Evolutionary conservation across 352 stramenopile genomes (phyloP).

Genomic region (Phytophthora syringae): DNA sequence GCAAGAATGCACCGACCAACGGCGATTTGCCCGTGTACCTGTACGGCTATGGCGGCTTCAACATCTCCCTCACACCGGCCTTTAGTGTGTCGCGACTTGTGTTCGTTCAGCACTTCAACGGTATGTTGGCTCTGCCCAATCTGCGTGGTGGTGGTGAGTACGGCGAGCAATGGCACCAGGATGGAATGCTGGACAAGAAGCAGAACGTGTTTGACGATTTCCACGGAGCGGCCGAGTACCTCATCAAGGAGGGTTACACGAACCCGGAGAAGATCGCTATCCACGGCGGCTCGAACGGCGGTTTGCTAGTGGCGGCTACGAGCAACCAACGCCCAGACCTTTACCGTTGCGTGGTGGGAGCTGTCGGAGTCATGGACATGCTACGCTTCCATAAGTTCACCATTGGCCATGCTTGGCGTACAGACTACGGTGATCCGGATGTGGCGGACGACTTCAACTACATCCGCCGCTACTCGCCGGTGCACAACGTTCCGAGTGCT

Average conservation of each 20-base stretch:
- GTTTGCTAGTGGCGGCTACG: slow-evolving; percentile 92
- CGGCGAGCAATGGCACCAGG: slow-evolving; percentile 92
- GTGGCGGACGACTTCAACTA: slow-evolving; percentile 84
- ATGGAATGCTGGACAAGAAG: slow-evolving; percentile 93
- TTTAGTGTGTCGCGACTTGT: slow-evolving; percentile 90
- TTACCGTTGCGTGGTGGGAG: slow-evolving; percentile 92
- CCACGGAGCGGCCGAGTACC: slow-evolving; percentile 92
- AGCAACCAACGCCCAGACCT: slow-evolving; percentile 92
- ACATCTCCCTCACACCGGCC: slow-evolving; percentile 92
- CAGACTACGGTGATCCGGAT: slow-evolving; percentile 88
- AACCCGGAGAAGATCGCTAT: slow-evolving; percentile 91
- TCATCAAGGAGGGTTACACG: slow-evolving; percentile 91
- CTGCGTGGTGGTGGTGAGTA: slow-evolving; percentile 95
- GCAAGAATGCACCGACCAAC: slow-evolving; percentile 78
- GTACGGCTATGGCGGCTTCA: slow-evolving; percentile 96
- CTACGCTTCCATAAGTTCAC: slow-evolving; percentile 95
- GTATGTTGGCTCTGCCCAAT: slow-evolving; percentile 93
- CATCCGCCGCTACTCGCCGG: slow-evolving; percentile 85
- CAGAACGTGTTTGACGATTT: slow-evolving; percentile 97
- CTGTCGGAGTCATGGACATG: slow-evolving; percentile 97
- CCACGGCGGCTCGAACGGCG: slow-evolving; percentile 94
- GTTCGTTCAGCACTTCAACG: slow-evolving; percentile 92
- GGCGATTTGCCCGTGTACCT: slow-evolving; percentile 91
- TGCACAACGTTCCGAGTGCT: slow-evolving; percentile 87
- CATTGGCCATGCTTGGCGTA: slow-evolving; percentile 91